These are phyloP conservation scores for Globisporangium takayamanum DNA, from an alignment of 352 stramenopile species.

Conservation along the genomic window DNA sequence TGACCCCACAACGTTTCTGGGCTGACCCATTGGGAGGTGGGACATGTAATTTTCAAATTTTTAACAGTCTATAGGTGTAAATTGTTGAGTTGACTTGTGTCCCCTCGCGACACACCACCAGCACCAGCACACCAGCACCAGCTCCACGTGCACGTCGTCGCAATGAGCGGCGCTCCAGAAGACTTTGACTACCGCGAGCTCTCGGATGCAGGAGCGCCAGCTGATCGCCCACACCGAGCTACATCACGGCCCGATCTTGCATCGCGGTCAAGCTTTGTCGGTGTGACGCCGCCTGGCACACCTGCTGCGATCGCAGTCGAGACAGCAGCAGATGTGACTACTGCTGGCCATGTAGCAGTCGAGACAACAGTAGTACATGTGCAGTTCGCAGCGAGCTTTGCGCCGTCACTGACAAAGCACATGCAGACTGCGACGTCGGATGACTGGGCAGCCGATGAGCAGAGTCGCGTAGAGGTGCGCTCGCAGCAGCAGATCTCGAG, in stretches of 20 bases:
- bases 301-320: background rate
- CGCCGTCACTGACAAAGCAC: background rate
- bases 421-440: slow-evolving; percentile 8
- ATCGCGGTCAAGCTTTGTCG: slow-evolving; percentile 8
- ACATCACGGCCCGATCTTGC: background rate
- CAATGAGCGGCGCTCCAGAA: background rate
- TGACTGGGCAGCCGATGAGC: slow-evolving; percentile 10
- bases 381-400: background rate
- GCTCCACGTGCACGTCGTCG: background rate
- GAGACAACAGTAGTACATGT: background rate
- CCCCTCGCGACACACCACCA: background rate
- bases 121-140: background rate
- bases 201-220: slow-evolving; percentile 3
- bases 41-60: too few relatives aligned
- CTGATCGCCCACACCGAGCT: background rate
- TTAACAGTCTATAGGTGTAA: too few relatives aligned
- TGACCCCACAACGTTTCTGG: too few relatives aligned
- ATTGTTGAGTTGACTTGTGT: too few relatives aligned
- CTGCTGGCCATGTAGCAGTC: background rate
- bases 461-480: slow-evolving; percentile 4
- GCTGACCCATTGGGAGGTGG: too few relatives aligned
- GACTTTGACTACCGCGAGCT: slow-evolving; percentile 12
- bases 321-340: background rate
- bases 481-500: background rate
- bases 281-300: slow-evolving; percentile 3